These are phyloP conservation scores for Diplodia corticola DNA, from an alignment of 2,329 filamentous ascomycete species.

Conservation along the genomic window DNA sequence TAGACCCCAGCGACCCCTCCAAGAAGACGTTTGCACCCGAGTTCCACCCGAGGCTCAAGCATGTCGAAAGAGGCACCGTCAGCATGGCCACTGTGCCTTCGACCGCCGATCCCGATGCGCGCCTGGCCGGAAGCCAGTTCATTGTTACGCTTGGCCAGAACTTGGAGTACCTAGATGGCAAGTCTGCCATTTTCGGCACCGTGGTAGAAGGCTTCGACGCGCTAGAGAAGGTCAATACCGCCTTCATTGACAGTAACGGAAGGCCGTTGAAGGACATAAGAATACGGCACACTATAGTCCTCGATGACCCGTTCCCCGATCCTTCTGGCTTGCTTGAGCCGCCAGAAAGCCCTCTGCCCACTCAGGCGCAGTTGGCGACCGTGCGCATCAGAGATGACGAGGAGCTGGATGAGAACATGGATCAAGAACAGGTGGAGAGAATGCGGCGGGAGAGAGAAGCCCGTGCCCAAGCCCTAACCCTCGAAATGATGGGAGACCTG, in stretches of 20 bases:
- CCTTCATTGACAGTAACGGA: slow-evolving; percentile 83
- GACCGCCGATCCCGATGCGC: slow-evolving; percentile 72
- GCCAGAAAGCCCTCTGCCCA: slow-evolving; percentile 75
- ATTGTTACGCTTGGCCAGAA: slow-evolving; percentile 88
- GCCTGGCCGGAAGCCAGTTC: slow-evolving; percentile 88
- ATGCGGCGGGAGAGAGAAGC: slow-evolving; percentile 84
- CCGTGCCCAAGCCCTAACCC: slow-evolving; percentile 85
- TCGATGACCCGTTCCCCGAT: slow-evolving; percentile 91
- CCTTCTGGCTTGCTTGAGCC: slow-evolving; percentile 75
- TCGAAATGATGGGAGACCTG: slow-evolving; percentile 97
- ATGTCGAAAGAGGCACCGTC: slow-evolving; percentile 84
- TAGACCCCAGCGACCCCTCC: slow-evolving; percentile 61
- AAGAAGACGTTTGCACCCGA: slow-evolving; percentile 81
- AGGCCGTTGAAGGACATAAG: slow-evolving; percentile 91
- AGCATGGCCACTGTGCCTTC: slow-evolving; percentile 94
- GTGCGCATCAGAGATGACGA: slow-evolving; percentile 91
- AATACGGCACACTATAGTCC: slow-evolving; percentile 85
- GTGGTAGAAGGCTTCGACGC: slow-evolving; percentile 95
- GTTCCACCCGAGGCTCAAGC: slow-evolving; percentile 83
- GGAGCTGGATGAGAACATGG: slow-evolving; percentile 72
- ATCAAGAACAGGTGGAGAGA: slow-evolving; percentile 78
- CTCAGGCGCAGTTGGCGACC: slow-evolving; percentile 82
- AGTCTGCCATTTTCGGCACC: slow-evolving; percentile 91
- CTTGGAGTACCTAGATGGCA: slow-evolving; percentile 86
- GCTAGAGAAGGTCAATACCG: slow-evolving; percentile 87